Conservation (phyloP, 805 yeast species). For the Kregervanrija fluxuum region DNA sequence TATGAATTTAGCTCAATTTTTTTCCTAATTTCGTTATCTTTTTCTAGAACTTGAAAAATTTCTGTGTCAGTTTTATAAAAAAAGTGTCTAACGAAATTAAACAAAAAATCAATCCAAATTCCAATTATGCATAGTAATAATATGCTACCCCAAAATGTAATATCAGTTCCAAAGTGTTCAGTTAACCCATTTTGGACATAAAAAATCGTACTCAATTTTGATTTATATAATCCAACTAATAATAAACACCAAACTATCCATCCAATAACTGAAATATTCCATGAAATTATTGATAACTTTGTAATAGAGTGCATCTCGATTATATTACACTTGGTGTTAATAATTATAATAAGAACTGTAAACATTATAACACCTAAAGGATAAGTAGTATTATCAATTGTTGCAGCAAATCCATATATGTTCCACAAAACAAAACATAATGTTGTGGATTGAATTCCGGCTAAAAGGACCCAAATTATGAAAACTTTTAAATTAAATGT, state of each 20-base stretch:
- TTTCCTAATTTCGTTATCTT: slow-evolving; percentile 55
- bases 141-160: slow-evolving; percentile 81
- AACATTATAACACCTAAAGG: slow-evolving; percentile 76
- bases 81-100: slow-evolving; percentile 49
- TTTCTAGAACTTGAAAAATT: slow-evolving; percentile 69
- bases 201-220: slow-evolving; percentile 49
- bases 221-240: slow-evolving; percentile 60
- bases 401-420: slow-evolving; percentile 65
- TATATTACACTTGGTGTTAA: slow-evolving; percentile 72
- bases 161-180: slow-evolving; percentile 68
- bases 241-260: slow-evolving; percentile 81
- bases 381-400: slow-evolving; percentile 67
- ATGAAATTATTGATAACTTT: slow-evolving; percentile 58
- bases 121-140: slow-evolving; percentile 52
- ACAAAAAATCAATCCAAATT: slow-evolving; percentile 55
- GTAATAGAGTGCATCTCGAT: slow-evolving; percentile 75
- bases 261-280: slow-evolving; percentile 69
- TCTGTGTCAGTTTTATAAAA: slow-evolving; percentile 70
- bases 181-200: slow-evolving; percentile 65
- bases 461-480: slow-evolving; percentile 70
- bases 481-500: slow-evolving; percentile 69
- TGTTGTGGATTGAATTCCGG: slow-evolving; percentile 64
- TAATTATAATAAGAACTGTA: slow-evolving; percentile 62
- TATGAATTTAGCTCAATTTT: slow-evolving; percentile 68
- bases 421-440: slow-evolving; percentile 60